Conservation (phyloP, 805 yeast species). For the Debaryomyces maramus region DNA sequence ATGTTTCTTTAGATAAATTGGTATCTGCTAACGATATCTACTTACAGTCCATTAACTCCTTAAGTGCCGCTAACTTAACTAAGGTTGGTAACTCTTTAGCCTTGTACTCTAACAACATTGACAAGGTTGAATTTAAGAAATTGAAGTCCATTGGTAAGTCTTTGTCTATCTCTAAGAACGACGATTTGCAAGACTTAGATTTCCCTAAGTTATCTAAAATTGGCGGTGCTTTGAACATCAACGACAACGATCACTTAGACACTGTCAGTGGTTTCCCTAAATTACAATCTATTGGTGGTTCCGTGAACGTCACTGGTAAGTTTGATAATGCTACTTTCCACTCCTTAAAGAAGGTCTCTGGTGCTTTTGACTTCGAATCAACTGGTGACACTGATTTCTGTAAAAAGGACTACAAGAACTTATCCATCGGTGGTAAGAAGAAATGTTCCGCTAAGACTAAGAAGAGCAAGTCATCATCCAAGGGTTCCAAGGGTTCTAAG, state of each 20-base stretch:
- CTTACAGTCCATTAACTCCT: constrained; percentile 74
- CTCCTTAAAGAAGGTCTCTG: constrained; percentile 73
- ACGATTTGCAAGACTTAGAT: constrained; percentile 64
- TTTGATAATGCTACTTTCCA: constrained; percentile 79
- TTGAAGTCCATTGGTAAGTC: constrained; percentile 76
- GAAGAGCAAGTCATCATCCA: constrained; percentile 27
- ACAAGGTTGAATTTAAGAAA: constrained; percentile 51
- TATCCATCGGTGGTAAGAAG: constrained; percentile 87
- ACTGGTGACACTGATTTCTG: constrained; percentile 80
- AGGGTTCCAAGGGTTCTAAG: constrained; percentile 22
- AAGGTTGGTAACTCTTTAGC: constrained; percentile 80
- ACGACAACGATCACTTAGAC: constrained; percentile 76
- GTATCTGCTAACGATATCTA: constrained; percentile 86
- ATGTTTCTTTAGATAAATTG: constrained; percentile 66
- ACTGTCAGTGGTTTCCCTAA: constrained; percentile 71
- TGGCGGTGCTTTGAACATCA: constrained; percentile 92
- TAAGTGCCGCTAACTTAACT: constrained; percentile 67
- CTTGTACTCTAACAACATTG: constrained; percentile 69
- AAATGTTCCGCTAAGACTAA: constrained; percentile 65
- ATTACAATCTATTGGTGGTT: constrained; percentile 81
- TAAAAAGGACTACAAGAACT: constrained; percentile 62
- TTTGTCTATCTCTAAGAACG: constrained; percentile 72
- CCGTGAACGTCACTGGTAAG: constrained; percentile 77
- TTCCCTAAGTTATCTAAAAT: constrained; percentile 69
- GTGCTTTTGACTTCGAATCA: constrained; percentile 87